Percentiles rank a stretch among this genome's conserved stretches.
Conservation (phyloP, 208 protist genomes). For the Leishmania major region DNA sequence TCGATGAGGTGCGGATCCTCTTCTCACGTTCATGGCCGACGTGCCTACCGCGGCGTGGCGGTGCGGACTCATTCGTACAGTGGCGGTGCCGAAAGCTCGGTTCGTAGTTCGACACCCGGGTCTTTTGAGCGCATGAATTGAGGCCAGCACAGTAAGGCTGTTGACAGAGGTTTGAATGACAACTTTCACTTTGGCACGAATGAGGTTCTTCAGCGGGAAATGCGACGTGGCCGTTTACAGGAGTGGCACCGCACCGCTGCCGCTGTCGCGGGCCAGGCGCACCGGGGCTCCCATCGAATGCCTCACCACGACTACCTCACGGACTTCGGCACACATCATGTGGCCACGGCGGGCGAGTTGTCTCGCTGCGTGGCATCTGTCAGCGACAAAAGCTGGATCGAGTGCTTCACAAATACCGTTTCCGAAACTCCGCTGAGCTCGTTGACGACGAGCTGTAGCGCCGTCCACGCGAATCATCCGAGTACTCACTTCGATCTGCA, state of each 20-base stretch:
- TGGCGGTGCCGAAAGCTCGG: neutral
- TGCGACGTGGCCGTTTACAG: constrained; percentile 3
- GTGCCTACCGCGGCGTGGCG: constrained; percentile 23
- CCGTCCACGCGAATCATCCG: constrained; percentile 10
- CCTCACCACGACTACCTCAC: constrained; percentile 23
- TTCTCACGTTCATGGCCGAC: constrained; percentile 3
- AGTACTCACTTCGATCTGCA: constrained; percentile 4
- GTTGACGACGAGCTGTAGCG: constrained; percentile 17
- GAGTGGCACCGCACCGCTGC: constrained; percentile 3
- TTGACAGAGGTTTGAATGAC: neutral
- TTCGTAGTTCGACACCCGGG: neutral
- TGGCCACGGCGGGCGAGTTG: constrained; percentile 37
- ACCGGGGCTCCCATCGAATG: neutral
- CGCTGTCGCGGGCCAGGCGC: neutral
- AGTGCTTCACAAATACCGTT: neutral
- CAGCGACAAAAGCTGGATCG: constrained; percentile 1
- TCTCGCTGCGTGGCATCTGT: neutral
- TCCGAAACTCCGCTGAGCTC: constrained; percentile 15
- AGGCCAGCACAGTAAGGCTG: neutral
- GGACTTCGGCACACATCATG: constrained; percentile 20
- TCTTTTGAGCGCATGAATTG: neutral
- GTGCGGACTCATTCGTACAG: neutral
- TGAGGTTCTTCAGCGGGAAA: constrained; percentile 9
- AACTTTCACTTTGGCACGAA: constrained; percentile 1
- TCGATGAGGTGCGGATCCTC: constrained; percentile 18